These are phyloP conservation scores for Forsythia suspensa DNA, from an alignment of 257 asterid genomes.

Conservation along the genomic window DNA sequence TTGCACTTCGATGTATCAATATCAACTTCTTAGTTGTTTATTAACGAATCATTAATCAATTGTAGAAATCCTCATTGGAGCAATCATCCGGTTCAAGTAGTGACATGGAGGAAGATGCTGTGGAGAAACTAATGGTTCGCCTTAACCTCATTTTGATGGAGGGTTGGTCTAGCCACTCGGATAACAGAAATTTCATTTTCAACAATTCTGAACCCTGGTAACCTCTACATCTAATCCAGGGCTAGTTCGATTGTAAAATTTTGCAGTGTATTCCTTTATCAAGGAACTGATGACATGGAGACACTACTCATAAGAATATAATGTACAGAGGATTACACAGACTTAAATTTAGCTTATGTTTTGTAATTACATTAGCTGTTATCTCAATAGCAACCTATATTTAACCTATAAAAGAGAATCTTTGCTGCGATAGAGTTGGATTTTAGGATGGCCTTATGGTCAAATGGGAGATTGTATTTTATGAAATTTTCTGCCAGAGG, in stretches of 20 bases:
- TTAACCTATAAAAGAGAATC: not conserved
- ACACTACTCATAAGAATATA: not conserved
- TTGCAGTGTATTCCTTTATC: not conserved
- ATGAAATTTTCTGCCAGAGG: not conserved
- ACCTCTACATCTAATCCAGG: not conserved
- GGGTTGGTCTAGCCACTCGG: conserved; percentile 63
- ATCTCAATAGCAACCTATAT: not conserved
- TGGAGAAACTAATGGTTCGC: conserved; percentile 58
- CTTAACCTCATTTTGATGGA: conserved; percentile 74
- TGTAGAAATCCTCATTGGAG: conserved; percentile 23
- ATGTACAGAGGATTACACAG: not conserved
- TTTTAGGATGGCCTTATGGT: not conserved
- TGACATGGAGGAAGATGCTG: conserved; percentile 60
- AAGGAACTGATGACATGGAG: not conserved
- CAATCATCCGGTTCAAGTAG: conserved; percentile 31
- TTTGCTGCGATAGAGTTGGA: not conserved
- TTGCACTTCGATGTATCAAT: not conserved
- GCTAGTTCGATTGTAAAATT: not conserved
- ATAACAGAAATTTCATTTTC: conserved; percentile 47
- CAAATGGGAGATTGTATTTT: not conserved
- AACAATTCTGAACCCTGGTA: conserved; percentile 80
- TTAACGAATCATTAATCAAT: conserved; percentile 14
- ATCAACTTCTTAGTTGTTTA: not conserved
- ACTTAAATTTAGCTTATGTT: not conserved
- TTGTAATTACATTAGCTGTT: not conserved